Base-by-base conservation (phyloP, 495 filamentous ascomycete species). In the Lepraria neglecta region DNA sequence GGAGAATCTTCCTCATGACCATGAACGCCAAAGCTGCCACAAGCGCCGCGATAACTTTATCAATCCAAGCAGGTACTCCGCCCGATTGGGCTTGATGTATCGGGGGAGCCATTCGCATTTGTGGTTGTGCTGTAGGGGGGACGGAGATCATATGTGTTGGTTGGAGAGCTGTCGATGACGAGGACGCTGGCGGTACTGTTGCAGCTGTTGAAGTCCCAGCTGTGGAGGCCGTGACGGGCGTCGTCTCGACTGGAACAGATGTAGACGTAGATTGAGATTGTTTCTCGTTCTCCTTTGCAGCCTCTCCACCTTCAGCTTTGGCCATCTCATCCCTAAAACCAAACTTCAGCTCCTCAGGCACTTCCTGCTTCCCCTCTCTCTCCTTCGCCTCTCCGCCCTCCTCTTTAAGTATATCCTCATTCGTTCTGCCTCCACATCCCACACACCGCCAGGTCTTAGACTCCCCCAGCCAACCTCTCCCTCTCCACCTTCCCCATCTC, bases 331-430 rank as follows among this genome's bases (percentile, higher is more conserved):
- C 75, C 55, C 70, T 70, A 69, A 78, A 79, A 12, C 71, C 74
- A 62, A 82, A 63, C 58, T 70, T 70, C 66, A 84, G 65, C 64
- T 77, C 78, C 53, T 77, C 78, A 15, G 77, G 77, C 27, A 81
- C 71, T 9, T 60, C 68, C 62, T 71, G 74, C 63, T 70, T 67
- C 47, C 63, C 65, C 56, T 43, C 42, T 58, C 53, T 72, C 27
- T 67, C 73, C 28, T 73, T 74, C 38, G 76, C 73, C 56, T 73
- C 74, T 14, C 75, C 73, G 48, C 80, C 80, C 62, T 73, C 71
- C 72, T 84, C 81, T 64, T 69, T 69, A 64, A 97, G 79, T 27
- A 91, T 84, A 67, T 89, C 88, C 58, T 73, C 79, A 71, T 96
- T 96, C 12, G 71, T 81, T 72, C 73, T 79, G 24, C 76, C 80